phyloP scores from a whole-genome alignment of 768 basidiomycete species.

The Boletus rubropictus region DNA sequence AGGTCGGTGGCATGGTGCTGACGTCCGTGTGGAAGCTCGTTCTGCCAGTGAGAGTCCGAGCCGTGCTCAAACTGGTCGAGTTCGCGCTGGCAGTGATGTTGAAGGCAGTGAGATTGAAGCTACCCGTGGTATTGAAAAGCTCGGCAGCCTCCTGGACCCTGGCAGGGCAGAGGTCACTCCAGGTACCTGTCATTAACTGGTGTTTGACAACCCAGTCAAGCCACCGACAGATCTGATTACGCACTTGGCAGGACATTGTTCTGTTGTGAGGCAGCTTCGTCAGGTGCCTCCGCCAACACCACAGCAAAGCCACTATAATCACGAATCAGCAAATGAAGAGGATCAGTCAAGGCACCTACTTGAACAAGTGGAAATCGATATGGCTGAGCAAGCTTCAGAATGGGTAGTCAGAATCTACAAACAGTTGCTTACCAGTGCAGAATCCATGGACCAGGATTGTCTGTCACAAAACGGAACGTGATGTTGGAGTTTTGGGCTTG shows the following conservation, averaged over 20 bases:
- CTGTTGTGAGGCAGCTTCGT: slow-evolving; percentile 16
- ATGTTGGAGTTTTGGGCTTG: slow-evolving; percentile 37
- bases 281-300: slow-evolving; percentile 26
- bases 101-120: slow-evolving; percentile 15
- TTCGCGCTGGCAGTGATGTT: slow-evolving; percentile 3
- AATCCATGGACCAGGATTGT: slow-evolving; percentile 64
- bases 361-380: slow-evolving; percentile 28
- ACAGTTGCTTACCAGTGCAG: slow-evolving; percentile 33
- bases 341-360: slow-evolving; percentile 10
- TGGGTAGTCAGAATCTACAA: background rate
- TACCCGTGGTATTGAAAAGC: slow-evolving; percentile 14
- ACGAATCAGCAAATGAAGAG: slow-evolving; percentile 2
- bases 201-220: background rate
- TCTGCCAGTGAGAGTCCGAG: background rate
- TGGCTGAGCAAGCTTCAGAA: slow-evolving; percentile 19
- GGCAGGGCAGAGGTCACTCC: slow-evolving; percentile 20
- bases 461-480: slow-evolving; percentile 54
- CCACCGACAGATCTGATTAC: background rate
- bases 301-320: slow-evolving; percentile 27
- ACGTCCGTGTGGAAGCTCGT: slow-evolving; percentile 15
- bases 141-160: slow-evolving; percentile 14
- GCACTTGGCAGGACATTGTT: slow-evolving; percentile 16
- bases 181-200: slow-evolving; percentile 7
- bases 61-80: background rate
- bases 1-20: slow-evolving; percentile 13